These are phyloP conservation scores for Sporothrix euskadiensis DNA, from an alignment of 2,329 filamentous ascomycete species.

Conservation along the genomic window DNA sequence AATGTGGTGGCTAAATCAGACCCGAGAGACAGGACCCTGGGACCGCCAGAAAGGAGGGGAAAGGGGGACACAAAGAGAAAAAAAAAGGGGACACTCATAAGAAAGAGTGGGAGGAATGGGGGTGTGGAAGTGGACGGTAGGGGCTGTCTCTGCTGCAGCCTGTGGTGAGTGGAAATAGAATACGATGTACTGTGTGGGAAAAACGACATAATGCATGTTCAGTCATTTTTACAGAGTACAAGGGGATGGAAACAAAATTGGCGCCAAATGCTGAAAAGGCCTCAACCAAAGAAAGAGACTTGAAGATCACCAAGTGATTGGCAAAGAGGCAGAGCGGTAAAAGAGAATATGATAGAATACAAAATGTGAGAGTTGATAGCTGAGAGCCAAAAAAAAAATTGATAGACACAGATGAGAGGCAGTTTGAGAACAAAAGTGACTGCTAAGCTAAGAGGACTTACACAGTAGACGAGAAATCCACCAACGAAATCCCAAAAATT, in stretches of 20 bases:
- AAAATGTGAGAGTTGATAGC: not conserved
- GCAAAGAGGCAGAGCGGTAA: not conserved
- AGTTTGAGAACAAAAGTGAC: not conserved
- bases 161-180: not conserved
- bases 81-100: not conserved
- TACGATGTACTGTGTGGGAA: not conserved
- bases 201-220: not conserved
- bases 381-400: not conserved
- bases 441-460: not conserved
- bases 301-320: not conserved
- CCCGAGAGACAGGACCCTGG: slow-evolving; percentile 3
- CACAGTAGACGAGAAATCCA: not conserved
- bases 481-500: not conserved
- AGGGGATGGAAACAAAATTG: not conserved
- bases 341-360: not conserved
- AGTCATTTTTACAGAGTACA: slow-evolving; percentile 2
- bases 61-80: not conserved
- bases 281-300: not conserved
- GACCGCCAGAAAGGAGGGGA: not conserved
- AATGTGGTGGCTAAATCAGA: slow-evolving; percentile 10
- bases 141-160: not conserved
- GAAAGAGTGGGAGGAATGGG: not conserved
- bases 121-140: not conserved
- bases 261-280: not conserved
- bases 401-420: not conserved